Percentiles rank a stretch among this genome's conserved stretches.
phyloP scores from a whole-genome alignment of 192 early-diverging fungal species.

The Gonapodya prolifera region DNA sequence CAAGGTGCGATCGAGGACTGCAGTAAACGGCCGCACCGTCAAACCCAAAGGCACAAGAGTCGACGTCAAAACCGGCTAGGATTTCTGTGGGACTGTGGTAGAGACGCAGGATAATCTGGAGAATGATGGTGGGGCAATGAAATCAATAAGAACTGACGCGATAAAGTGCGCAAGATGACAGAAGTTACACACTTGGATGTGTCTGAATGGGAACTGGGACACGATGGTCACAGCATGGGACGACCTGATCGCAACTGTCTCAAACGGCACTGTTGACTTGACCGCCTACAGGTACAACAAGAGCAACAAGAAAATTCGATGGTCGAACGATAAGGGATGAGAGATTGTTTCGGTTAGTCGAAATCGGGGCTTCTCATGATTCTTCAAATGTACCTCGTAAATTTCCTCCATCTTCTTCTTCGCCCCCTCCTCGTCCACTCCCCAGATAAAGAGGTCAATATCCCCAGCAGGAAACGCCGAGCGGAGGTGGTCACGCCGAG shows the following conservation, averaged over 20 bases:
- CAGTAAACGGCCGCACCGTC: slow-evolving; percentile 12
- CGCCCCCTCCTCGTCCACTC: slow-evolving; percentile 23
- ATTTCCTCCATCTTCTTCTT: slow-evolving; percentile 24
- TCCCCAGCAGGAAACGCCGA: slow-evolving; percentile 13
- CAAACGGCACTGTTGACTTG: slow-evolving; percentile 12
- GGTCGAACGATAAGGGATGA: no score
- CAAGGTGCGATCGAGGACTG: slow-evolving; percentile 13
- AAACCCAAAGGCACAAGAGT: slow-evolving; percentile 16
- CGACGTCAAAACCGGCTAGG: slow-evolving; percentile 20
- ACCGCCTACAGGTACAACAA: background rate
- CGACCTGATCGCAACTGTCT: slow-evolving; percentile 14
- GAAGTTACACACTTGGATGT: background rate
- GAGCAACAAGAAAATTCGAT: no score
- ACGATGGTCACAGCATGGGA: slow-evolving; percentile 20
- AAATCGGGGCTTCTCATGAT: no score
- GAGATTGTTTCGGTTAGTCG: no score
- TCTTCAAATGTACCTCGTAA: no score
- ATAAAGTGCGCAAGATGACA: no score
- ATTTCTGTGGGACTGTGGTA: slow-evolving; percentile 18
- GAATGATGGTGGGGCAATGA: slow-evolving; percentile 17
- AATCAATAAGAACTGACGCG: background rate
- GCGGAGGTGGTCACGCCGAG: slow-evolving; percentile 14
- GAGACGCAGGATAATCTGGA: slow-evolving; percentile 20
- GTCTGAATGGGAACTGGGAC: slow-evolving; percentile 2
- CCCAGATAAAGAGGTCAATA: slow-evolving; percentile 30